Conservation (phyloP, 2,329 filamentous ascomycete species). For the Teratosphaeria gauchensis region DNA sequence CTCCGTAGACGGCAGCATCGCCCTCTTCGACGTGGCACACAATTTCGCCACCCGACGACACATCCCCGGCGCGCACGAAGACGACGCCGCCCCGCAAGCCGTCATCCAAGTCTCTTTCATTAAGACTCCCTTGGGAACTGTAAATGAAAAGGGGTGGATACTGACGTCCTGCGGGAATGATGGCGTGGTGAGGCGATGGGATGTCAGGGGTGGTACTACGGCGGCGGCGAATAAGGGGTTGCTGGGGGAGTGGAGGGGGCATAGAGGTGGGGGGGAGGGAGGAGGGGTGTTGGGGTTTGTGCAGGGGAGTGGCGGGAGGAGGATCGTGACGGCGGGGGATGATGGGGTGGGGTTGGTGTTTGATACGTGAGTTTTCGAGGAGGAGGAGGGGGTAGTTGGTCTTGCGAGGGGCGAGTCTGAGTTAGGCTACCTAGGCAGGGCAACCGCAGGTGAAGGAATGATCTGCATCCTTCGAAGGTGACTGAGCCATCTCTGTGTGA, state of each 20-base stretch:
- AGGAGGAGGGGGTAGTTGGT: no score
- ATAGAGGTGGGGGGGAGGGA: slow-evolving; percentile 72
- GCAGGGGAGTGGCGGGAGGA: slow-evolving; percentile 62
- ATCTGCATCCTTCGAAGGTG: no score
- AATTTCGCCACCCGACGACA: slow-evolving; percentile 78
- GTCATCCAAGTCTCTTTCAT: slow-evolving; percentile 93
- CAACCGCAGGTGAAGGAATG: no score
- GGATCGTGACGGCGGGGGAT: slow-evolving; percentile 82
- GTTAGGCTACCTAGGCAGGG: no score
- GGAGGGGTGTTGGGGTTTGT: slow-evolving; percentile 88
- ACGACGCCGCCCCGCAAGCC: slow-evolving; percentile 46
- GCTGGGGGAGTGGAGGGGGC: slow-evolving; percentile 81
- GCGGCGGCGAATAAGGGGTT: slow-evolving; percentile 59
- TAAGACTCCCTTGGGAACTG: slow-evolving; percentile 29
- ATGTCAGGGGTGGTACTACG: slow-evolving; percentile 61
- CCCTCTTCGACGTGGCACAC: slow-evolving; percentile 76
- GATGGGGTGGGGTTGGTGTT: slow-evolving; percentile 64
- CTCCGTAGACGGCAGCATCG: slow-evolving; percentile 60
- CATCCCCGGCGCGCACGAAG: slow-evolving; percentile 73
- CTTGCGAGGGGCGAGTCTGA: no score
- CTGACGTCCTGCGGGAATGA: slow-evolving; percentile 88
- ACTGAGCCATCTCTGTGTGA: no score
- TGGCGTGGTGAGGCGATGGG: slow-evolving; percentile 83
- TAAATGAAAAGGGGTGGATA: slow-evolving; percentile 45
- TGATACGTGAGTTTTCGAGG: slow-evolving; percentile 8